Evolutionary conservation across 2,329 filamentous ascomycete species (phyloP), one percentile per base, ranked within the genome.

Genomic region (Fusarium tupiense): DNA sequence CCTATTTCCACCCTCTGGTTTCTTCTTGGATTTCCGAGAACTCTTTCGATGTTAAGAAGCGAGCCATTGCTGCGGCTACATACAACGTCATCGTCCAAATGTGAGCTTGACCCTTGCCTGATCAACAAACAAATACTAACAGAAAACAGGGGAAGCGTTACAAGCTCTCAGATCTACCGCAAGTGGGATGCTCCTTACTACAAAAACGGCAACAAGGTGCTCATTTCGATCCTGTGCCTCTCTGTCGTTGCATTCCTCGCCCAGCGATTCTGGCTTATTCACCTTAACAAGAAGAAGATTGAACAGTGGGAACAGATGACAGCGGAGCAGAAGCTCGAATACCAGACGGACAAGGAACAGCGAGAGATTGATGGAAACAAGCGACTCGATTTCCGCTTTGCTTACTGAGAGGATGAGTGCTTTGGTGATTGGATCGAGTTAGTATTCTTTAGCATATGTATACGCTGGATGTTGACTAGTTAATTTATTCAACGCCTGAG

Each of bases 1-100:
- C 89, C 0, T 91, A 91, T 75, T 87, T 89, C 61, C 89, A 91
- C 73, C 88, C 89, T 6, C 84, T 90, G 22, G 82, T 87, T 17
- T 83, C 84, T 8, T 83, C 84, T 10, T 90, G 86, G 85, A 85
- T 86, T 56, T 86, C 84, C 2, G 84, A 87, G 74, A 87, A 87
- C 76, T 84, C 82, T 0, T 86, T 86, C 50, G 84, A 86, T 61
- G 85, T 88, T 26, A 86, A 86, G 77, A 87, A 86, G 74, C 80
- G 86, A 49, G 85, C 85, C 10, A 82, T 88, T 35, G 83, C 86
- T 1, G 85, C 86, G 2, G 85, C 85, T 0, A 85, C 84, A 2
- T 87, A 86, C 76, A 87, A 86, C 69, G 84, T 87, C 2, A 83
- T 86, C 33, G 84, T 86, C 0, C 85, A 87, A 67, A 77, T 86